Evolutionary conservation across 805 yeast species (phyloP).

Genomic region (Saccharomycopsis fermentans): DNA sequence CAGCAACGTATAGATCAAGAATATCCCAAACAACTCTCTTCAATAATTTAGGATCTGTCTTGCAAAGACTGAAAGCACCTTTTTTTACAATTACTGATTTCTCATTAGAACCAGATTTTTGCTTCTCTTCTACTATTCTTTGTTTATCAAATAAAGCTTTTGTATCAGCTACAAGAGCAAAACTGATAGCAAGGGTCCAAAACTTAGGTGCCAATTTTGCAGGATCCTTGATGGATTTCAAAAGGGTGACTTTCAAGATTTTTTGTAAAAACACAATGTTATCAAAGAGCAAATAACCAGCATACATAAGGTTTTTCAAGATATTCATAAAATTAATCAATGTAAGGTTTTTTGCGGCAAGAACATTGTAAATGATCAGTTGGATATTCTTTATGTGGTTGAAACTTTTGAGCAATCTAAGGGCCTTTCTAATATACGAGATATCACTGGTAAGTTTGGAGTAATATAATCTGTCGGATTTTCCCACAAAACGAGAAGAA

Average conservation of each 20-base stretch:
- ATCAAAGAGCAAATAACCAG: constrained; percentile 13
- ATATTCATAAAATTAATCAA: not conserved
- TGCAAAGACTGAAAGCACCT: not conserved
- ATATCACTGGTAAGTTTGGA: constrained; percentile 4
- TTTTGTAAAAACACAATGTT: constrained; percentile 9
- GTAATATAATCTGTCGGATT: not conserved
- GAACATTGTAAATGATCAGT: not conserved
- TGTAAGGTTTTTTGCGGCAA: not conserved
- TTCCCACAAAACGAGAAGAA: not conserved
- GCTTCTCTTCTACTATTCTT: not conserved
- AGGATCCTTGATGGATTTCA: constrained; percentile 7
- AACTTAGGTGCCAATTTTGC: constrained; percentile 3
- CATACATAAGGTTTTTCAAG: constrained; percentile 4
- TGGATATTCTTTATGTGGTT: constrained; percentile 15
- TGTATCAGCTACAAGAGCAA: constrained; percentile 5
- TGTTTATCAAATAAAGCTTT: not conserved
- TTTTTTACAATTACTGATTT: not conserved
- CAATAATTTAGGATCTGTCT: not conserved
- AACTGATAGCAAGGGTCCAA: constrained; percentile 14
- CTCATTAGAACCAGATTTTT: not conserved
- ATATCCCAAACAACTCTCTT: constrained; percentile 10
- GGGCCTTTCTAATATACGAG: constrained; percentile 13
- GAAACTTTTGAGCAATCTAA: constrained; percentile 14
- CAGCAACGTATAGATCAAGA: constrained; percentile 14
- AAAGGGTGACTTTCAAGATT: constrained; percentile 1